Base-by-base conservation (phyloP, 352 stramenopile genomes). In the Globisporangium cylindrosporum region DNA sequence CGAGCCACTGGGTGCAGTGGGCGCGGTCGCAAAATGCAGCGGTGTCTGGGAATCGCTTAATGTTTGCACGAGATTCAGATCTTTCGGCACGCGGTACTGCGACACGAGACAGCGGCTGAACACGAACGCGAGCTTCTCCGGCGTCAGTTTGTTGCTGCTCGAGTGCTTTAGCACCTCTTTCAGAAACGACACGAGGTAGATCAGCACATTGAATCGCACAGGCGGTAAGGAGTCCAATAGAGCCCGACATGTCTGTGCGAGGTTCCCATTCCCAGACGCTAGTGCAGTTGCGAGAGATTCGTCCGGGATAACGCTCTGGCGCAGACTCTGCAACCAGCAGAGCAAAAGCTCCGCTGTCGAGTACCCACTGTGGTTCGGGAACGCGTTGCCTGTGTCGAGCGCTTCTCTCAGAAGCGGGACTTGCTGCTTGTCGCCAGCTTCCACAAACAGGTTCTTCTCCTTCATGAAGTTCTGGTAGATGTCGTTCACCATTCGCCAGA, bases 401-500 rank as follows among this genome's bases (percentile, higher is more conserved):
- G 94, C 94, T 82, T 99, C 92, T 54, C 93, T 73, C 2, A 98
- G 68, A 10, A 81, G 71, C 5, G 79, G 59, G 22, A 97, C 71
- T 53, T 97, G 88, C 29, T 72, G 59, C 62, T 91, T 89, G 71
- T 73, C 84, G 1, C 82, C 85, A 0, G 80, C 71, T 59, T 95
- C 88, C 8, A 94, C 77, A 63, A 96, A 97, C 38, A 97, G 46
- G 48, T 95, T 93, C 56, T 87, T 90, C 34, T 92, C 79, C 36
- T 86, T 69, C 75, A 95, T 84, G 18, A 68, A 90, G 60, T 92
- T 72, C 53, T 81, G 73, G 54, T 96, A 97, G 24, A 99, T 89
- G 46, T 97, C 95, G 78, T 99, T 98, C 53, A 99, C 90, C 78
- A 99, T 97, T 8, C 96, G 86, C 96, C 96, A 99, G 14, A 99